phyloP scores from a whole-genome alignment of 1,139 yeast genomes.

The Yamadazyma sp. region DNA sequence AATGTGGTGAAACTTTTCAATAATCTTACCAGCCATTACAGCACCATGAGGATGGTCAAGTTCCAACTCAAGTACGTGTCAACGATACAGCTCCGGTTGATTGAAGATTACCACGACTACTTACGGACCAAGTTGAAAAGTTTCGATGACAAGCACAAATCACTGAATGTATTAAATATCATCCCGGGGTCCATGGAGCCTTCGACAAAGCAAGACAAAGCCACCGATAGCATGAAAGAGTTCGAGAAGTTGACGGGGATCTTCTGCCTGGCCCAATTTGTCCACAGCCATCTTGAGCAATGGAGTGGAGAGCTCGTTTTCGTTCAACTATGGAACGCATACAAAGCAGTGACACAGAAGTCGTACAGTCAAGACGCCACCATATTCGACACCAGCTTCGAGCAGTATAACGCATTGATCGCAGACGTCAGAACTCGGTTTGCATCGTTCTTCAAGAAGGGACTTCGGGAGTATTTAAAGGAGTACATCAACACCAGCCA shows the following conservation, averaged over 20 bases:
- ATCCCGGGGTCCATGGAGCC: conserved; percentile 35
- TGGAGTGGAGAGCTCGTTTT: conserved; percentile 71
- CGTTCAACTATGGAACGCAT: conserved; percentile 58
- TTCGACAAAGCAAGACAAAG: conserved; percentile 10
- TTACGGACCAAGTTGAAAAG: conserved; percentile 47
- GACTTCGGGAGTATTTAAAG: conserved; percentile 50
- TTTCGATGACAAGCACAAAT: conserved; percentile 44
- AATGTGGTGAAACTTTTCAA: conserved; percentile 64
- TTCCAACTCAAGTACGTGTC: conserved; percentile 70
- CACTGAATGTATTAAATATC: conserved; percentile 34
- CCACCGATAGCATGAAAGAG: conserved; percentile 31
- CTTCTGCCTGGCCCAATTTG: conserved; percentile 59
- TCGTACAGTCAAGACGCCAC: conserved; percentile 31
- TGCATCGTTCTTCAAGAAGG: conserved; percentile 48
- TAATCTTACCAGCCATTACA: conserved; percentile 64
- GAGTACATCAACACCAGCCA: conserved; percentile 47
- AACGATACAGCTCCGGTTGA: conserved; percentile 63
- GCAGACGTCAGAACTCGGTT: conserved; percentile 39
- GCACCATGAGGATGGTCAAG: conserved; percentile 54
- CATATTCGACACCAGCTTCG: conserved; percentile 54
- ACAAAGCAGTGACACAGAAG: conserved; percentile 26
- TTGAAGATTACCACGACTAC: conserved; percentile 59
- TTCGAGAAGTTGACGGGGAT: conserved; percentile 57
- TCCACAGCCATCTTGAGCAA: conserved; percentile 49
- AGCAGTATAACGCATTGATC: conserved; percentile 46